These are phyloP conservation scores for Nyssa sinensis DNA, from an alignment of 148 eudicot genomes.

Conservation along the genomic window DNA sequence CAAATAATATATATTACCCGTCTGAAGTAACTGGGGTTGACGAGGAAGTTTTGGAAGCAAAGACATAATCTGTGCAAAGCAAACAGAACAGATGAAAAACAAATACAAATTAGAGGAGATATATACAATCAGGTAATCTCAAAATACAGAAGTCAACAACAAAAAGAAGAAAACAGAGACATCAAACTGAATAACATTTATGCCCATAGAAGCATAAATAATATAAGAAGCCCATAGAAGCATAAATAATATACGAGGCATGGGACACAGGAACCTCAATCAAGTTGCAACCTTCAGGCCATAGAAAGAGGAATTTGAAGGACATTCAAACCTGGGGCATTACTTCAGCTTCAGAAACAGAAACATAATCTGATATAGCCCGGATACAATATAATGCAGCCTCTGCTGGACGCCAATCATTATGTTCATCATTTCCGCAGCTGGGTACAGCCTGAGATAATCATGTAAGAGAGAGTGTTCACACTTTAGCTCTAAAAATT, in stretches of 20 bases:
- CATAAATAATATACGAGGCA: too few relatives aligned
- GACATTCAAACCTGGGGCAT: constrained; percentile 81
- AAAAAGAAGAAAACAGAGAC: constrained; percentile 3
- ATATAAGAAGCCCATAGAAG: too few relatives aligned
- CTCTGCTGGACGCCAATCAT: constrained; percentile 86
- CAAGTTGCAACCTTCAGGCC: background rate
- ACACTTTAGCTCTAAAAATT: background rate
- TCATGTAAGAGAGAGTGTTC: background rate
- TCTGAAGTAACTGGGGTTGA: constrained; percentile 86
- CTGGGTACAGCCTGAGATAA: constrained; percentile 58
- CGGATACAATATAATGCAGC: constrained; percentile 92
- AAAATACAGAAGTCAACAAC: constrained; percentile 1
- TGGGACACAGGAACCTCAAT: background rate
- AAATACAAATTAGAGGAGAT: background rate
- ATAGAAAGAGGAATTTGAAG: constrained; percentile 3
- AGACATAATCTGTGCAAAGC: constrained; percentile 63
- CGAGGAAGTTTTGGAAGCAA: constrained; percentile 88
- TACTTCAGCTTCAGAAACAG: constrained; percentile 70
- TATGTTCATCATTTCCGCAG: constrained; percentile 49
- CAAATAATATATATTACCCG: constrained; percentile 47
- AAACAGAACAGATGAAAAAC: constrained; percentile 7
- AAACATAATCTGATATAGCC: constrained; percentile 86
- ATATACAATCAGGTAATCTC: background rate
- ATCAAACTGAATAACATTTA: too few relatives aligned
- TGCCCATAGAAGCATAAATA: too few relatives aligned